Conservation (phyloP, 1,284 basidiomycete genomes). For the Athelia sp. region DNA sequence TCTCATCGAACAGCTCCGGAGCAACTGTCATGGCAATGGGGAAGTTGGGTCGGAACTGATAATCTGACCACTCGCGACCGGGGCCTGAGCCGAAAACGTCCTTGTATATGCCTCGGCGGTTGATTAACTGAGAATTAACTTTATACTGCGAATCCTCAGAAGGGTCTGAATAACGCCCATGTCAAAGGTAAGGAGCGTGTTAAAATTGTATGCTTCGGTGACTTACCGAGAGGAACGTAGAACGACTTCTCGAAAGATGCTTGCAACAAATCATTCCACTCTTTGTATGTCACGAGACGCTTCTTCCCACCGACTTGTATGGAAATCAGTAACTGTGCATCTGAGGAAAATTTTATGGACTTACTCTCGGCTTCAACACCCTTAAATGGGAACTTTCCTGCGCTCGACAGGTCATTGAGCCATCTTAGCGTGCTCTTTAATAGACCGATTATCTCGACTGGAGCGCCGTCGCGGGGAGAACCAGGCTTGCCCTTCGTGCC, state of each 20-base stretch:
- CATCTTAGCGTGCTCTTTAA: slow-evolving; percentile 91
- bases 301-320: slow-evolving; percentile 66
- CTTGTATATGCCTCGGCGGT: slow-evolving; percentile 96
- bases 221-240: slow-evolving; percentile 79
- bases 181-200: slow-evolving; percentile 5
- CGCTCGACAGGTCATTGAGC: slow-evolving; percentile 65
- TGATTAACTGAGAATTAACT: slow-evolving; percentile 70
- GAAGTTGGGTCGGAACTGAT: slow-evolving; percentile 92
- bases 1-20: slow-evolving; percentile 87
- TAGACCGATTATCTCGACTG: slow-evolving; percentile 92
- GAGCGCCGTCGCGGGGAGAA: slow-evolving; percentile 93
- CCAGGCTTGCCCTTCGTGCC: slow-evolving; percentile 94
- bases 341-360: slow-evolving; percentile 27
- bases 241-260: slow-evolving; percentile 86
- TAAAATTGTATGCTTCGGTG: background rate
- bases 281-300: slow-evolving; percentile 78
- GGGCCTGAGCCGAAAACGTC: slow-evolving; percentile 89
- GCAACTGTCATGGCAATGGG: slow-evolving; percentile 96
- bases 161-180: slow-evolving; percentile 42
- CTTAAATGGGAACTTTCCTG: slow-evolving; percentile 83
- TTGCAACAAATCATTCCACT: slow-evolving; percentile 88
- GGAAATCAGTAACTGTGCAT: slow-evolving; percentile 7
- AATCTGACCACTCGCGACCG: slow-evolving; percentile 92
- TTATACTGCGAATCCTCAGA: slow-evolving; percentile 70
- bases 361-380: slow-evolving; percentile 80